Conservation (phyloP, 441 rosid genomes). For the Manihot esculenta region DNA sequence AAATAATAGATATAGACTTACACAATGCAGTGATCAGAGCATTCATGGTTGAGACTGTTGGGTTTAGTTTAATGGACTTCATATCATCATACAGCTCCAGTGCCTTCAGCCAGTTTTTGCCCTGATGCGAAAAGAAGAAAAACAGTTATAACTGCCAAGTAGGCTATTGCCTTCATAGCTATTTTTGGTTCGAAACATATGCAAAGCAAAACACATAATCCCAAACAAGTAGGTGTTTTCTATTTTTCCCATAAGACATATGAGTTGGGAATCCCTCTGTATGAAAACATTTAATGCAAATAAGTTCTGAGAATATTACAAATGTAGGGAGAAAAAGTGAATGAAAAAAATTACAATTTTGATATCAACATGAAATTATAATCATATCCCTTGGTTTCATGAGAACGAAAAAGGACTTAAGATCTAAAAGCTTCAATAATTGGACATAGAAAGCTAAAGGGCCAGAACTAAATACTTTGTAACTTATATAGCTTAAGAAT, state of each 20-base stretch:
- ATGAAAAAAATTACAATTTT: not conserved
- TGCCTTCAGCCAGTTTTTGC: slow-evolving; percentile 83
- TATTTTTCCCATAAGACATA: not conserved
- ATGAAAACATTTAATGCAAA: not conserved
- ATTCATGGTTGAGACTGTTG: slow-evolving; percentile 76
- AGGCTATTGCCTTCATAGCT: not conserved
- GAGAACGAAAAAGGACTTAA: not conserved
- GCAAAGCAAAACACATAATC: not conserved
- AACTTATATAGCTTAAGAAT: not conserved
- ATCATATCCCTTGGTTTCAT: not conserved
- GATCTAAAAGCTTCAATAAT: not conserved
- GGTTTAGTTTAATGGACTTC: slow-evolving; percentile 60
- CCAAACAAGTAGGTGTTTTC: not conserved
- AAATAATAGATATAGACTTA: slow-evolving; percentile 42
- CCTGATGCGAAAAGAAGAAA: slow-evolving; percentile 38
- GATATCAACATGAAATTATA: not conserved
- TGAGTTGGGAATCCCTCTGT: not conserved
- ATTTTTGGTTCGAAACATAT: not conserved
- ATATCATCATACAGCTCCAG: slow-evolving; percentile 68
- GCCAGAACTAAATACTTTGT: not conserved
- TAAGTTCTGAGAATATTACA: not conserved
- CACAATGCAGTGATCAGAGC: slow-evolving; percentile 87
- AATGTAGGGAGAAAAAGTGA: not conserved
- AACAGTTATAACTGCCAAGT: slow-evolving; percentile 13
- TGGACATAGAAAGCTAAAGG: not conserved